Percentiles rank a stretch among this genome's conserved stretches.
Conservation (phyloP, 495 filamentous ascomycete genomes). For the Aspergillus egyptiacus region DNA sequence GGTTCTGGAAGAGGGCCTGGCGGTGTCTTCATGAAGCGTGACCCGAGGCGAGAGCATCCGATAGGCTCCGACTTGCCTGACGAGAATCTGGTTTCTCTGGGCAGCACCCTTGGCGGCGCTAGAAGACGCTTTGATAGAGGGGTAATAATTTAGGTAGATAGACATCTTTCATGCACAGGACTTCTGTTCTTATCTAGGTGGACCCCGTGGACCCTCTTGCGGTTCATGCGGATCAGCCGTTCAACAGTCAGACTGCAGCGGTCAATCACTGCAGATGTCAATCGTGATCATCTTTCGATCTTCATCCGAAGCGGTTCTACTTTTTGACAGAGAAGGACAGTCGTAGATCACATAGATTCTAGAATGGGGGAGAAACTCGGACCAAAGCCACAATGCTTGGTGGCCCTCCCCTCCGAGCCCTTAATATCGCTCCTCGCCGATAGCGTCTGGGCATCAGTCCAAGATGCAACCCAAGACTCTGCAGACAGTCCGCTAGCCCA, state of each 20-base stretch:
- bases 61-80: neutral
- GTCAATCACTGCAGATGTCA: no score
- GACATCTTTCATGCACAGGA: neutral
- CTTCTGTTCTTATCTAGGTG: no score
- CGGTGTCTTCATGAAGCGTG: neutral
- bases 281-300: no score
- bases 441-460: neutral
- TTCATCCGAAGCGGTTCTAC: no score
- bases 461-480: slow-evolving; percentile 17
- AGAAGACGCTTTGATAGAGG: neutral
- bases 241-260: no score
- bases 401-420: neutral
- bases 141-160: neutral
- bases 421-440: neutral
- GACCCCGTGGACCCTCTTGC: no score
- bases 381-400: slow-evolving; percentile 14
- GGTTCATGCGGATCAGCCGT: no score
- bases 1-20: neutral
- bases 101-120: neutral
- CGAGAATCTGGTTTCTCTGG: neutral
- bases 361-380: neutral
- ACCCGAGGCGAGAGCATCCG: neutral
- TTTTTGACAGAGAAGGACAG: no score
- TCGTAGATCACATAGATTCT: no score
- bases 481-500: neutral